These are phyloP conservation scores for Irineochytrium annulatum DNA, from an alignment of 192 early-diverging fungal species.

Conservation along the genomic window DNA sequence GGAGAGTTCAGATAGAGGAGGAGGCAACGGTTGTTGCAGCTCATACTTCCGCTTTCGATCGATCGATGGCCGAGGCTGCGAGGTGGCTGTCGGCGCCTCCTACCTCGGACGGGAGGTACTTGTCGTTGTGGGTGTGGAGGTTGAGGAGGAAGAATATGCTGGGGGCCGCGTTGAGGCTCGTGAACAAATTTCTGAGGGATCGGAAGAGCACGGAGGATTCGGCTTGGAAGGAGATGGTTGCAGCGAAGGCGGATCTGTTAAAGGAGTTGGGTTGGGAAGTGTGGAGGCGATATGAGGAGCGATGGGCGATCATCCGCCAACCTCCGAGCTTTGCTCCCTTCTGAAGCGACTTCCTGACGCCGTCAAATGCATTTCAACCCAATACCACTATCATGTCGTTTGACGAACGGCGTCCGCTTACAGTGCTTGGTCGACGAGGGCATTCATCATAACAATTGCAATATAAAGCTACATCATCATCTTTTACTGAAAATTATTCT, in stretches of 20 bases:
- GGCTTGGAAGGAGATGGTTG: constrained; percentile 49
- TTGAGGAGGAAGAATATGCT: constrained; percentile 45
- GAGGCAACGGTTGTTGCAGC: too few relatives aligned
- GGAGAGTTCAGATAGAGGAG: too few relatives aligned
- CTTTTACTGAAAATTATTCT: too few relatives aligned
- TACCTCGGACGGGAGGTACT: constrained; percentile 47
- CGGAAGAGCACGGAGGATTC: constrained; percentile 36
- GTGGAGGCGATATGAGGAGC: constrained; percentile 64
- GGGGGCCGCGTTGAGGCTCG: constrained; percentile 68
- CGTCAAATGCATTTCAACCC: too few relatives aligned
- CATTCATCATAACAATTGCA: too few relatives aligned
- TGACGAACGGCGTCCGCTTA: too few relatives aligned
- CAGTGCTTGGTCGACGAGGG: too few relatives aligned
- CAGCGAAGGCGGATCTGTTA: constrained; percentile 54
- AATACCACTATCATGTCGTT: too few relatives aligned
- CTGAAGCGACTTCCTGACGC: constrained; percentile 29
- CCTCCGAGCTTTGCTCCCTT: constrained; percentile 47
- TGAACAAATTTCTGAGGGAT: constrained; percentile 68
- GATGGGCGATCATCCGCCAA: constrained; percentile 48
- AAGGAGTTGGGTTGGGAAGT: constrained; percentile 62
- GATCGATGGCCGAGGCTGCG: constrained; percentile 49
- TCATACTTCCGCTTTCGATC: constrained; percentile 40
- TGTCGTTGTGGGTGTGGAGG: constrained; percentile 57
- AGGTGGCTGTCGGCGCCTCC: constrained; percentile 60
- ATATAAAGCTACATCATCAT: too few relatives aligned